These are phyloP conservation scores for Ophiostoma fasciatum DNA, from an alignment of 2,329 filamentous ascomycete genomes.

Conservation along the genomic window DNA sequence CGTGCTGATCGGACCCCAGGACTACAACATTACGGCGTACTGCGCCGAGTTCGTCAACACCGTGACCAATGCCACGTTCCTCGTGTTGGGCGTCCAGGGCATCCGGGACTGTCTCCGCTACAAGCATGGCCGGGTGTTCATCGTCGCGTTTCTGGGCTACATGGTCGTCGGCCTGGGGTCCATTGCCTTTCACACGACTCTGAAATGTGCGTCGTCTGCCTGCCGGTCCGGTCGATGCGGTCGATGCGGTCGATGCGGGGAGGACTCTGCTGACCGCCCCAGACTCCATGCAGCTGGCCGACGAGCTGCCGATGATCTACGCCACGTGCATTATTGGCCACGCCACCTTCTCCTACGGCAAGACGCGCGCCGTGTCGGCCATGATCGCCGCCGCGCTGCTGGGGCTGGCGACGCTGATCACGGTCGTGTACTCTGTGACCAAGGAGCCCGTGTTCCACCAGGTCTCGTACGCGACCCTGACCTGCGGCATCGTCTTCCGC, in stretches of 20 bases:
- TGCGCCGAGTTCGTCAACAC: conserved; percentile 36
- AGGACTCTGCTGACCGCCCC: not conserved
- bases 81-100: conserved; percentile 63
- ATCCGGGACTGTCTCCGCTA: conserved; percentile 58
- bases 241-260: no score
- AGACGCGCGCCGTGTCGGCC: conserved; percentile 26
- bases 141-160: conserved; percentile 44
- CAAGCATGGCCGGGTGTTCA: conserved; percentile 61
- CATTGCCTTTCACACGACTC: conserved; percentile 39
- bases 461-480: conserved; percentile 60
- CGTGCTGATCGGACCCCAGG: conserved; percentile 10
- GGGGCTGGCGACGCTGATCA: conserved; percentile 51
- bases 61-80: conserved; percentile 68
- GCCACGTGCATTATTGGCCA: conserved; percentile 40
- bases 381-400: conserved; percentile 42
- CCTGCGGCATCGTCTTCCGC: conserved; percentile 52
- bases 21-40: conserved; percentile 23
- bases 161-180: conserved; percentile 39
- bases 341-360: conserved; percentile 60
- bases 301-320: conserved; percentile 46
- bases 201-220: conserved; percentile 32
- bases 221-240: no score
- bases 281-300: conserved; percentile 46
- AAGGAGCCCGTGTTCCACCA: conserved; percentile 78
- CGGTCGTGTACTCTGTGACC: conserved; percentile 56